Evolutionary conservation across 2,329 filamentous ascomycete genomes (phyloP), one percentile per base, ranked within the genome.

Genomic region (Cryphonectria parasitica): DNA sequence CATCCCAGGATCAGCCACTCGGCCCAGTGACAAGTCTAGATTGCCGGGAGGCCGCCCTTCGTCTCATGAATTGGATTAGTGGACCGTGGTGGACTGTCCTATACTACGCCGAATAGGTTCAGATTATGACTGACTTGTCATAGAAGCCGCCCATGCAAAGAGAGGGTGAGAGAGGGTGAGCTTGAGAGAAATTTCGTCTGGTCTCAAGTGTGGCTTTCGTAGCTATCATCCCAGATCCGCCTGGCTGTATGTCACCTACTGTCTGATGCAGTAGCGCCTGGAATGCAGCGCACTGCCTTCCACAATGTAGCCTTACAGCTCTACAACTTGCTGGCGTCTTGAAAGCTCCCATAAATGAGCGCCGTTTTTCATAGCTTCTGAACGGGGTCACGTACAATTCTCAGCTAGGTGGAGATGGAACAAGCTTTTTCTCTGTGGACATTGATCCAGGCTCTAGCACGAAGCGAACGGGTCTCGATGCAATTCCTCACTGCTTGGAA

Each of bases 121-220:
- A 28, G 64, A 66, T 66, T 13, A 41, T 56, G 11, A 28, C 15
- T 56, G 11, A 28, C 15, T 34, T 66, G 64, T 56, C 64, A 66
- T 66, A 15, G 10, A 56, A 41, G 45, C 11, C 11, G 10, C 36
- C 7, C 45, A 49, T n/a, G 22, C 43, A 7, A 49, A 45, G 17
- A n/a, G 43, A 49, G 43, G 2, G 36, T 34, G 34, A 34, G 11
- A 39, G 36, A 36, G 10, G 36, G 3, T 8, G 36, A 10, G 10
- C n/a, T n/a, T 34, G 43, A 19, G 19, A 22, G 34, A 64, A 13
- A 52, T n/a, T 39, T 68, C 65, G 45, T 70, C 69, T 70, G 58
- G 65, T 70, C 69, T 70, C 69, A 65, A 41, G 39, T 64, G 60
- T 64, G 69, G 65, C 43, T 56, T 58, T 31, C 36, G 25, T 61